These are phyloP conservation scores for Gossypium australe DNA, from an alignment of 345 rosid species.

Conservation along the genomic window DNA sequence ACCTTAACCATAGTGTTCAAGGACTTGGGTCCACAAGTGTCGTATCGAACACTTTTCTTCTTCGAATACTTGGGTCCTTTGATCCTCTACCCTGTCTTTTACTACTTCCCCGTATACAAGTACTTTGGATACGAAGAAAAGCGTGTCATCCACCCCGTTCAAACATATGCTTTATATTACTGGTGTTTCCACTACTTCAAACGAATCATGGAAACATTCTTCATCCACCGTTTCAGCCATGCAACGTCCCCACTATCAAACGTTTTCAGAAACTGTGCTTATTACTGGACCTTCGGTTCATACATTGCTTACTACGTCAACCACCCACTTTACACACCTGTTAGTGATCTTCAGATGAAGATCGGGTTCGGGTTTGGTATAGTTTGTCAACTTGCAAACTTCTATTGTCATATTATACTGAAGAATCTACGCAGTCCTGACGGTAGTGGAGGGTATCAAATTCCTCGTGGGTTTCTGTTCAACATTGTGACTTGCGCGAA, in stretches of 20 bases:
- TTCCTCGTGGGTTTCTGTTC: slow-evolving; percentile 87
- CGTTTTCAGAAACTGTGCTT: slow-evolving; percentile 91
- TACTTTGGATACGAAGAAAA: slow-evolving; percentile 66
- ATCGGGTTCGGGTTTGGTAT: slow-evolving; percentile 86
- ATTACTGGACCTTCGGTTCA: slow-evolving; percentile 88
- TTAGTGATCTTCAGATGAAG: slow-evolving; percentile 84
- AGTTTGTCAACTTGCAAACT: slow-evolving; percentile 73
- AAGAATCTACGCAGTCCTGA: slow-evolving; percentile 67
- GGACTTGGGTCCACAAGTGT: slow-evolving; percentile 96
- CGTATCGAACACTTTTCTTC: slow-evolving; percentile 93
- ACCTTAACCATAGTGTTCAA: slow-evolving; percentile 68
- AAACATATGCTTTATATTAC: slow-evolving; percentile 86
- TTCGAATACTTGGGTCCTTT: slow-evolving; percentile 90
- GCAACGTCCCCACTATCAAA: slow-evolving; percentile 89
- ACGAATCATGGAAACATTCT: slow-evolving; percentile 92
- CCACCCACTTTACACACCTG: slow-evolving; percentile 93
- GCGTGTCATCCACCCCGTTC: slow-evolving; percentile 69
- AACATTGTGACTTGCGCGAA: slow-evolving; percentile 96
- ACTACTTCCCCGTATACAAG: slow-evolving; percentile 76
- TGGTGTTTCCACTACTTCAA: slow-evolving; percentile 98
- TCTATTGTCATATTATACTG: slow-evolving; percentile 83
- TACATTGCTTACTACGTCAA: slow-evolving; percentile 88
- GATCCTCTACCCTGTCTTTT: slow-evolving; percentile 77
- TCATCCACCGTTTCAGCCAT: slow-evolving; percentile 87
- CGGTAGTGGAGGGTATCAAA: slow-evolving; percentile 85